Evolutionary conservation across 805 yeast species (phyloP).

Genomic region (Candida parachauliodes): DNA sequence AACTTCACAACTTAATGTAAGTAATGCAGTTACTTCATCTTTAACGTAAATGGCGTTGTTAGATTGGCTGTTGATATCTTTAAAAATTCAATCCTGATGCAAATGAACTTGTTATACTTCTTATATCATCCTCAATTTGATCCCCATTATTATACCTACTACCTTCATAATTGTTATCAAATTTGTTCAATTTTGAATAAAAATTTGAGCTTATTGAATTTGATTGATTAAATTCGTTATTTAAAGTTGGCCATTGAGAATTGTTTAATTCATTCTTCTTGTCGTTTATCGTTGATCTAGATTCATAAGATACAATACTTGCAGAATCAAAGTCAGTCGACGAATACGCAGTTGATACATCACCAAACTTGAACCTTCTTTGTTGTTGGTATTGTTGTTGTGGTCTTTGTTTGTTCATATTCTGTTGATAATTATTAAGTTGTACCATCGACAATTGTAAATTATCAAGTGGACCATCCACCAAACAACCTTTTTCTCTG

Average conservation of each 20-base stretch:
- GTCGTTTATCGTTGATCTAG: slow-evolving; percentile 9
- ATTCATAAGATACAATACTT: slow-evolving; percentile 23
- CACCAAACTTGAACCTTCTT: slow-evolving; percentile 10
- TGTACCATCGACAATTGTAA: slow-evolving; percentile 70
- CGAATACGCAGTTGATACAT: slow-evolving; percentile 11
- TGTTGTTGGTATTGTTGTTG: too few species aligned
- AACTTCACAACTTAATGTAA: too few species aligned
- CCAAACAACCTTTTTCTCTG: slow-evolving; percentile 81
- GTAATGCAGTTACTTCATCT: too few species aligned
- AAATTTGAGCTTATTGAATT: slow-evolving; percentile 28
- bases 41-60: too few species aligned
- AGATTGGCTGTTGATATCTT: neutral
- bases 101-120: slow-evolving; percentile 36
- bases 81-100: slow-evolving; percentile 29
- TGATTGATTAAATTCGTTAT: slow-evolving; percentile 5
- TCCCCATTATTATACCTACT: slow-evolving; percentile 6
- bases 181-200: slow-evolving; percentile 24
- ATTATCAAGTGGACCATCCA: slow-evolving; percentile 83
- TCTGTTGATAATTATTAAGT: slow-evolving; percentile 29
- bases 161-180: slow-evolving; percentile 11
- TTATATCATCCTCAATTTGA: slow-evolving; percentile 30
- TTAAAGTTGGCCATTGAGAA: slow-evolving; percentile 26
- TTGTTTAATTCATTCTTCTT: neutral
- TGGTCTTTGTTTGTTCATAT: slow-evolving; percentile 1
- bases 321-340: slow-evolving; percentile 24